Base-by-base conservation (phyloP, 2,329 filamentous ascomycete genomes). In the Hortaea werneckii region DNA sequence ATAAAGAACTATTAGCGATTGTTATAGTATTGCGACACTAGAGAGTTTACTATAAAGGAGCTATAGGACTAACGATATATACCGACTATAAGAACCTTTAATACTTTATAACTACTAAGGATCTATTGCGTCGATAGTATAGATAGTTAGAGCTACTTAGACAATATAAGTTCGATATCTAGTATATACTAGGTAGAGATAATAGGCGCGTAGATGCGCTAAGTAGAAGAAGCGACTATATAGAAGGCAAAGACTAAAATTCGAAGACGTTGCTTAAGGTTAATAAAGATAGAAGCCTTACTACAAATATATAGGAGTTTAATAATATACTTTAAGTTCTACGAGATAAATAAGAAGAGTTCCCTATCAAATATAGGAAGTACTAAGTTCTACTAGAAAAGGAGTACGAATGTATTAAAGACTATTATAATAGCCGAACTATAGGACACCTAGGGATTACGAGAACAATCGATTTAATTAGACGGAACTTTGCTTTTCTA, bases 1-100 rank as follows among this genome's bases (percentile, higher is more conserved):
- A 67, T 42, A 65, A 66, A 41, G 62, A 66, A 53, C 50, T 68
- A 1, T 41, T 67, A 6, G 58, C 60, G 2, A 61, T 68, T 30
- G 10, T 53, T 63, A 11, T 40, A 59, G 41, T 34, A 58, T 12
- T 37, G 32, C 61, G 47, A 54, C 4, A 51, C 12, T 47, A 54
- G 37, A 30, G 45, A 32, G 20, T 29, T 9, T 47, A 47, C 20
- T 8, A 20, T 13, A 20, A 42, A 42, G 40, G 40, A 29, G 29
- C 12, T 20, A 9, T 12, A n/a, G 10, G n/a, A 26, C 13, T 46
- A 13, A 37, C 7, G 13, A 51, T 66, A 1, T 45, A 57, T 27
- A 58, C 52, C 1, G 49, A 67, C 48, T 50, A 67, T 50, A 52
- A 57, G 27, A 58, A 54, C 37, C 51, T 66, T 1, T 4, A 26